phyloP scores from a whole-genome alignment of 164 flowering plant genomes.

The Amborella trichopoda region DNA sequence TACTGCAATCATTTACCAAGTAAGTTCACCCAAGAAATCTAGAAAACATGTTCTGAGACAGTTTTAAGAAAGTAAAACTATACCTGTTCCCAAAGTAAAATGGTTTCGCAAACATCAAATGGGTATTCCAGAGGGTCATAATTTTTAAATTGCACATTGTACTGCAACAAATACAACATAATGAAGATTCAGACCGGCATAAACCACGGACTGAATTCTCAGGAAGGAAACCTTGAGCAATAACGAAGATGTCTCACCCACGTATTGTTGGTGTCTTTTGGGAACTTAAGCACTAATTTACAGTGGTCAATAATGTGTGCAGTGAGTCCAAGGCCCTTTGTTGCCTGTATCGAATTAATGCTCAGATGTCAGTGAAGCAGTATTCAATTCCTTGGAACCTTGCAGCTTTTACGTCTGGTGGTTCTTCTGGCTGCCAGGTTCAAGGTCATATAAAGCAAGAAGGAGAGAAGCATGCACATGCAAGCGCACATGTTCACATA shows the following conservation, averaged over 20 bases:
- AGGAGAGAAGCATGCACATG: not conserved
- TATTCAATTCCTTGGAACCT: not conserved
- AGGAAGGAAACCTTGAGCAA: not conserved
- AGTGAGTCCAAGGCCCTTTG: conserved; percentile 84
- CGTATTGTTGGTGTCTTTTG: conserved; percentile 81
- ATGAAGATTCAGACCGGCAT: not conserved
- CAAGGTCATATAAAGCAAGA: not conserved
- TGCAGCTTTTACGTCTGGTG: not conserved
- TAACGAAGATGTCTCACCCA: conserved; percentile 35
- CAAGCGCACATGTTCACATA: not conserved
- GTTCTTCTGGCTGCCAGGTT: not conserved
- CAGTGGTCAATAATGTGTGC: conserved; percentile 80
- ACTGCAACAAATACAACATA: conserved; percentile 25
- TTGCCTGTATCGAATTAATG: conserved; percentile 48
- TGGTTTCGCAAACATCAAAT: conserved; percentile 78
- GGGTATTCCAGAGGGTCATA: conserved; percentile 72
- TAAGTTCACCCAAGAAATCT: not conserved
- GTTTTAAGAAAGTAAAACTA: too few species aligned
- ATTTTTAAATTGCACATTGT: conserved; percentile 62
- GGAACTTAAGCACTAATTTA: conserved; percentile 70
- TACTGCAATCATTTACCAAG: conserved; percentile 38
- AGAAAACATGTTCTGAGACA: too few species aligned
- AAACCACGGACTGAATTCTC: not conserved
- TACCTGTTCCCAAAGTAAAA: conserved; percentile 92
- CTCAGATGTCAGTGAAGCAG: too few species aligned